Evolutionary conservation across 495 filamentous ascomycete genomes (phyloP).

Genomic region (Parachaetomium inaequale): DNA sequence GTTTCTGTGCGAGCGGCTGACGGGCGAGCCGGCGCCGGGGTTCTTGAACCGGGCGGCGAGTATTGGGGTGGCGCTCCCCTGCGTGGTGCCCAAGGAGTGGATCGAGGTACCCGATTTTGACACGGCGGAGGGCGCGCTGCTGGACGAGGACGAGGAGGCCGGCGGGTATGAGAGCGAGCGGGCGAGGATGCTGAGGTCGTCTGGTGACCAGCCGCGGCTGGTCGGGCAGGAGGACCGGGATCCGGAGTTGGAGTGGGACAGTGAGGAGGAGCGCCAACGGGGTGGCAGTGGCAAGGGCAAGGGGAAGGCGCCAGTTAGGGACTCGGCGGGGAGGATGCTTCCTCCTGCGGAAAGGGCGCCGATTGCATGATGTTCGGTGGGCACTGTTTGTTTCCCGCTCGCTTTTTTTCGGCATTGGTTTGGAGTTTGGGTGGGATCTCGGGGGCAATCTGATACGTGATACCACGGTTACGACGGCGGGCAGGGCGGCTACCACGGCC

Average conservation of each 20-base stretch:
- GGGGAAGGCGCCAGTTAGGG: conserved; percentile 37
- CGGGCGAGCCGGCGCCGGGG: conserved; percentile 56
- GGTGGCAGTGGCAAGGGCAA: conserved; percentile 42
- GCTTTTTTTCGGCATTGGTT: conserved; percentile 23
- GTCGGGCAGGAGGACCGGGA: conserved; percentile 18
- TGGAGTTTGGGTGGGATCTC: conserved; percentile 13
- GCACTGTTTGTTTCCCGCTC: conserved; percentile 10
- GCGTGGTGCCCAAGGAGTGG: conserved; percentile 76
- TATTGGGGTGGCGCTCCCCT: conserved; percentile 71
- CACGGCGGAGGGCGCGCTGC: conserved; percentile 62
- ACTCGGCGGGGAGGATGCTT: conserved; percentile 38
- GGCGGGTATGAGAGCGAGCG: conserved; percentile 21
- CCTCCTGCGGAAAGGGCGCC: conserved; percentile 43
- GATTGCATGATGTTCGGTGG: conserved; percentile 6
- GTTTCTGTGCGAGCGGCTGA: conserved; percentile 63
- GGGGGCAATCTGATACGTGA: conserved; percentile 18
- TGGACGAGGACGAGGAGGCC: conserved; percentile 55
- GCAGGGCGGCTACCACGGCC: background rate
- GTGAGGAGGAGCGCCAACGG: conserved; percentile 25
- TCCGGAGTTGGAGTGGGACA: conserved; percentile 24
- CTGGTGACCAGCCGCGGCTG: conserved; percentile 31
- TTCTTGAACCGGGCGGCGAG: conserved; percentile 78
- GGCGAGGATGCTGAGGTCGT: conserved; percentile 30
- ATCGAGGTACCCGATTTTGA: conserved; percentile 70
- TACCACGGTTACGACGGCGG: conserved; percentile 23